Evolutionary conservation across 768 basidiomycete genomes (phyloP), one percentile per base, ranked within the genome.

Genomic region (Hypholoma fasciculare): DNA sequence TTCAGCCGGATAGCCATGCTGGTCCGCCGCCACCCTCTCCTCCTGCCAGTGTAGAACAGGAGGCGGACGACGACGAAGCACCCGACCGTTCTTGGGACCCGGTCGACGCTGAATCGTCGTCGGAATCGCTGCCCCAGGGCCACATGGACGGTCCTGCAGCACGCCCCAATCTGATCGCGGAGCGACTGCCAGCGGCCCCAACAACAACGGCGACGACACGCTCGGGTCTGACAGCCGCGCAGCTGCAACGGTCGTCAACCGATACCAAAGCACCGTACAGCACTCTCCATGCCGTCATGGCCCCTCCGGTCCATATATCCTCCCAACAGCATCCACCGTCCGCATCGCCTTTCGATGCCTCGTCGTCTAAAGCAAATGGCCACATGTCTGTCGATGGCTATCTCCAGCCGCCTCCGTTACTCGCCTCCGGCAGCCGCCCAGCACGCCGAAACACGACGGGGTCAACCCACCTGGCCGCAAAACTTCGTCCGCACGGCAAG

Each of bases 361-460:
- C 65, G 13, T 60, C 65, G 39, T 62, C 64, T 4, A 58, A 60
- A 51, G 68, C 65, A 20, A 59, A 67, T n/a, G 58, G 61, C 3
- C 59, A 72, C 53, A 27, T 62, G 38, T 74, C 71, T 56, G 52
- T 73, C 64, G 62, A 85, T 75, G 65, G 79, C 3, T 78, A 80
- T 66, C 81, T 86, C 3, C 85, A 84, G 42, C 84, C 85, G 3
- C 80, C 84, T 0, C 48, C 48, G 20, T 61, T 72, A 5, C 54
- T 67, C 5, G 53, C 68, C n/a, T 65, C 72, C 4, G 63, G 55
- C 36, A 49, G 58, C 20, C 80, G 76, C 14, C 82, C 85, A 19
- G 68, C 79, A 5, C 81, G 90, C 13, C 78, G 91, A 23, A 89
- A 92, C 65, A 92, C 90, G 2, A 90, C 84, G 0, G 88, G 90